Percentiles rank a stretch among this genome's conserved stretches.
These are phyloP conservation scores for Chalciporus sp. DNA, from an alignment of 1,284 basidiomycete genomes.

Conservation along the genomic window DNA sequence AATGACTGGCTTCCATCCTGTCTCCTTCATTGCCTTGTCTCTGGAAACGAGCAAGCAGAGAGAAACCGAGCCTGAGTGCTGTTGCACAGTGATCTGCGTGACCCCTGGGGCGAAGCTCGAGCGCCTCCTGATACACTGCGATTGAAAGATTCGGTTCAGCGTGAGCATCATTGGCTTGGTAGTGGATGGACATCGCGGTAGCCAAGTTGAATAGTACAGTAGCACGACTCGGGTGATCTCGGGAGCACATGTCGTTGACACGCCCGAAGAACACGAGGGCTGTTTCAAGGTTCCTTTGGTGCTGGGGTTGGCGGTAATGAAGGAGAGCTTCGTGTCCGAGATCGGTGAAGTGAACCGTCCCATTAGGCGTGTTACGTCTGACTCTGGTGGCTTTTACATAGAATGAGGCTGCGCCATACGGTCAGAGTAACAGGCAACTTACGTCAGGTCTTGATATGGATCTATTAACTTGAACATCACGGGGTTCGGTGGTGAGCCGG, in stretches of 20 bases:
- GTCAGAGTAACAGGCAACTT: too few species aligned
- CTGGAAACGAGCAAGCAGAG: background rate
- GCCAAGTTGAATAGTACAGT: conserved; percentile 14
- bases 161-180: background rate
- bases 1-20: background rate
- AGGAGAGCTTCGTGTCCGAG: too few species aligned
- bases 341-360: too few species aligned
- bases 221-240: conserved; percentile 10
- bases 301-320: too few species aligned
- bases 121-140: conserved; percentile 1
- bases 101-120: background rate
- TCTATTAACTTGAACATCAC: too few species aligned
- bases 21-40: background rate
- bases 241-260: conserved; percentile 5
- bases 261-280: conserved; percentile 2
- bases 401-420: too few species aligned
- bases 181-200: conserved; percentile 2
- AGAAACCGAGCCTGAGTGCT: conserved; percentile 1
- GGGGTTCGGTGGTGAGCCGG: too few species aligned
- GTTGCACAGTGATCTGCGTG: conserved; percentile 9
- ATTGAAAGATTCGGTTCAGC: conserved; percentile 1
- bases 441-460: too few species aligned
- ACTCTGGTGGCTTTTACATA: too few species aligned
- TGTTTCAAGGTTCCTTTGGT: too few species aligned
- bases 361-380: too few species aligned